These are phyloP conservation scores for Cucumis cinereus DNA, from an alignment of 306 rosid genomes.

Conservation along the genomic window DNA sequence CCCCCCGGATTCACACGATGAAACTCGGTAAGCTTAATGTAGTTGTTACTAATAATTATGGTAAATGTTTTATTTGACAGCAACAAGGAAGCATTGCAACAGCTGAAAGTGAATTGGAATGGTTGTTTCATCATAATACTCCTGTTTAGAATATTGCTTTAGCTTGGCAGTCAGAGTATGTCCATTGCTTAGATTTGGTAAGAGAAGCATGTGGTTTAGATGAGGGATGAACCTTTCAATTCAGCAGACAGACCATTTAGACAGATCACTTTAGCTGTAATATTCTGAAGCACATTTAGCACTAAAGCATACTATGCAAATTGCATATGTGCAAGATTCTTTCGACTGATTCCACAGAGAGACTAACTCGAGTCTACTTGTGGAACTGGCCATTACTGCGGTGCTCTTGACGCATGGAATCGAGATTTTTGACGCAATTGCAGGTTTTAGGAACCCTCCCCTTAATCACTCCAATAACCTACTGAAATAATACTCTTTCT, in stretches of 20 bases:
- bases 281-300: not conserved
- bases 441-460: not conserved
- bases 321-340: constrained; percentile 9
- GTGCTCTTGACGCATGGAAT: not conserved
- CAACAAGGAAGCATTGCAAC: constrained; percentile 52
- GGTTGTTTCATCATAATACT: constrained; percentile 80
- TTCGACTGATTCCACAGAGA: constrained; percentile 1
- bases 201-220: not conserved
- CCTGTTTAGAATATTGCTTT: constrained; percentile 42
- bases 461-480: not conserved
- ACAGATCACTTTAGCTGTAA: not conserved
- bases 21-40: not conserved
- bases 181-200: no score
- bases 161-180: not conserved
- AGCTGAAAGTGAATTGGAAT: constrained; percentile 64
- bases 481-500: constrained; percentile 2
- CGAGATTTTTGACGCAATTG: constrained; percentile 1
- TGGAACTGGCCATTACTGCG: not conserved
- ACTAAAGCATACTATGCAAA: constrained; percentile 3
- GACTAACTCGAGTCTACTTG: not conserved
- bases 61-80: constrained; percentile 28
- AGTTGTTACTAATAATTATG: not conserved
- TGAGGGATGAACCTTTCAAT: not conserved
- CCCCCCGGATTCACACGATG: not conserved
- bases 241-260: not conserved